Evolutionary conservation across 140 eudicot species (phyloP), one percentile per base, ranked within the genome.

Genomic region (Senecio squalidus): DNA sequence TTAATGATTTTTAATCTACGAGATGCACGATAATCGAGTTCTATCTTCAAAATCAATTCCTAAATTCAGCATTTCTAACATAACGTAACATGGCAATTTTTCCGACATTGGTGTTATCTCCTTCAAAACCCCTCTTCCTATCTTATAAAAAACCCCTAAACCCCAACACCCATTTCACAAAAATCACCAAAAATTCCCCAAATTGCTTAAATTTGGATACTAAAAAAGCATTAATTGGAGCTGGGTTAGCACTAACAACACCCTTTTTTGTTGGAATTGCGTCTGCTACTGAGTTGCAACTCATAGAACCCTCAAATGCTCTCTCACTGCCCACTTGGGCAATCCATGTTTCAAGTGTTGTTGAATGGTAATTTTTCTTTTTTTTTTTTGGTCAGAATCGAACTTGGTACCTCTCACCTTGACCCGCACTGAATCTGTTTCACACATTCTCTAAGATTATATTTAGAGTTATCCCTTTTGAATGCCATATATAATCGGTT

Each of bases 311-410:
- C 20, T 49, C 93, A 24, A 86, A 91, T 79, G 98, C 98, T 24
- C 94, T 91, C 59, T 91, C 98, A 24, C 55, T 91, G 14, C 98
- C 94, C 78, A 91, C 98, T 62, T 91, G 98, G 98, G 89, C 96
- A 20, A 76, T 86, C 53, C 98, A 91, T 69, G 98, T 91, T 55
- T 91, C 98, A 61, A 91, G 96, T 60, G 98, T 91, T 26, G 96
- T 74, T 54, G 98, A 91, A 75, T 91, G 98, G 96, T 89, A 59
- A 10, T 9, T 10, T 36, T 36, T 36, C n/a, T 9, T 10, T 33
- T 7, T n/a, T n/a, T n/a, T n/a, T n/a, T n/a, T n/a, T n/a, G n/a
- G n/a, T n/a, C n/a, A n/a, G n/a, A n/a, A n/a, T n/a, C n/a, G n/a
- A n/a, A n/a, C n/a, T n/a, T n/a, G n/a, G n/a, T n/a, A n/a, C n/a